Percentiles rank a stretch among this genome's conserved stretches.
phyloP scores from a whole-genome alignment of 2,329 filamentous ascomycete genomes.

The Fusarium sp. region DNA sequence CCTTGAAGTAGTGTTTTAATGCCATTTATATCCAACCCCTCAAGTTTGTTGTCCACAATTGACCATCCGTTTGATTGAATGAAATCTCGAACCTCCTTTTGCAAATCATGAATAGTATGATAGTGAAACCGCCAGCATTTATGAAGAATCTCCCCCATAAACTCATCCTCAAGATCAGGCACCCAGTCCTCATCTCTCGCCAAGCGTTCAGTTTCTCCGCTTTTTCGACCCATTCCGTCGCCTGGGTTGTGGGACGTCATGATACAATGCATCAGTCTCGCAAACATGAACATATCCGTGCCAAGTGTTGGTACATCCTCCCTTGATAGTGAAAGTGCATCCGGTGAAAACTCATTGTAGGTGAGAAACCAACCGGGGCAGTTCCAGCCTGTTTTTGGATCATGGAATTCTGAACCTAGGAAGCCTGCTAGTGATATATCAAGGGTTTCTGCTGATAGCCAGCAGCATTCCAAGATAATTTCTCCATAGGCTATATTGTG shows the following conservation, averaged over 20 bases:
- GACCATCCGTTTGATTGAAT: background rate
- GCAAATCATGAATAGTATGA: background rate
- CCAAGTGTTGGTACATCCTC: background rate
- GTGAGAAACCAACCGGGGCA: background rate
- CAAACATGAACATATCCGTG: conserved; percentile 4
- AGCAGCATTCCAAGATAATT: background rate
- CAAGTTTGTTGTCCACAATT: background rate
- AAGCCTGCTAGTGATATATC: background rate
- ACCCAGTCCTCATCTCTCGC: background rate
- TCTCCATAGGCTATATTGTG: background rate
- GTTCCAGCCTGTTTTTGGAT: background rate
- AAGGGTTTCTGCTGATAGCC: background rate
- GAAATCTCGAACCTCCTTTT: background rate
- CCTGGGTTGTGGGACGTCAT: background rate
- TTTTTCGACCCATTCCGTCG: background rate
- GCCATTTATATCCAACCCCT: background rate
- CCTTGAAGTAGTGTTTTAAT: background rate
- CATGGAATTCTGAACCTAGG: rapidly evolving
- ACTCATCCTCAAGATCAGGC: conserved; percentile 1
- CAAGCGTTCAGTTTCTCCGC: background rate
- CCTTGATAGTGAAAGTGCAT: background rate
- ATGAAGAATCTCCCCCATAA: background rate
- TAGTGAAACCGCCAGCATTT: background rate
- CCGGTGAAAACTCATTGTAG: background rate
- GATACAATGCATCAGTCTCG: background rate